Evolutionary conservation across 1,139 yeast genomes (phyloP).

Genomic region (Taphrina communis): DNA sequence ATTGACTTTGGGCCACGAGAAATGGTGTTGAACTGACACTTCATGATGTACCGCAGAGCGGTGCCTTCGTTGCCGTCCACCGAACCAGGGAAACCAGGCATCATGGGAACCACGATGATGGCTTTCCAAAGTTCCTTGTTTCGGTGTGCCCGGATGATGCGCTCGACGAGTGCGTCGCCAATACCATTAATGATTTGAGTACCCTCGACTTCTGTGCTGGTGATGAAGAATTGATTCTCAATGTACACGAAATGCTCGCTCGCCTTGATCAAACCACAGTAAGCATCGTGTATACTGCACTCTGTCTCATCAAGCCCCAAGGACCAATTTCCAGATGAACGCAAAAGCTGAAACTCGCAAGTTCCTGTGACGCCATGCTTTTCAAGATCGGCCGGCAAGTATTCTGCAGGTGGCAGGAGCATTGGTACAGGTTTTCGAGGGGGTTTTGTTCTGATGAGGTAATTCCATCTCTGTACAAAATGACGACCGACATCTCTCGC

Average conservation of each 20-base stretch:
- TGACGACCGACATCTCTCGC: constrained; percentile 93
- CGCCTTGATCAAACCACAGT: constrained; percentile 83
- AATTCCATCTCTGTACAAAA: constrained; percentile 98
- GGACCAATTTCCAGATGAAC: constrained; percentile 94
- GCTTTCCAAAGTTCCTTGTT: constrained; percentile 87
- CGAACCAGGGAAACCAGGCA: constrained; percentile 97
- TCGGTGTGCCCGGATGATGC: constrained; percentile 84
- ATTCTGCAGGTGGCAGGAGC: constrained; percentile 88
- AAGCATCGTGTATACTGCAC: constrained; percentile 90
- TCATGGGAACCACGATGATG: constrained; percentile 84
- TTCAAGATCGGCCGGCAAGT: constrained; percentile 71
- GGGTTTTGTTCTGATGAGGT: constrained; percentile 84
- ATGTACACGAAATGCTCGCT: constrained; percentile 92
- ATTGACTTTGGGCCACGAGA: constrained; percentile 91
- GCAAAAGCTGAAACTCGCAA: constrained; percentile 85
- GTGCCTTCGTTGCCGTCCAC: constrained; percentile 95
- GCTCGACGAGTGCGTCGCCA: constrained; percentile 95
- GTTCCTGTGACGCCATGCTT: constrained; percentile 75
- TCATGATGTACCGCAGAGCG: constrained; percentile 92
- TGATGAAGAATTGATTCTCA: constrained; percentile 91
- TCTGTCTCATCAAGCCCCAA: constrained; percentile 80
- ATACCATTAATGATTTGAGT: constrained; percentile 83
- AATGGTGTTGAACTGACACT: constrained; percentile 92
- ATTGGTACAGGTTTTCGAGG: constrained; percentile 94
- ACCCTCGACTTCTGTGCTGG: constrained; percentile 86